Conservation (phyloP, 352 stramenopile species). For the Salisapilia sapeloensis region DNA sequence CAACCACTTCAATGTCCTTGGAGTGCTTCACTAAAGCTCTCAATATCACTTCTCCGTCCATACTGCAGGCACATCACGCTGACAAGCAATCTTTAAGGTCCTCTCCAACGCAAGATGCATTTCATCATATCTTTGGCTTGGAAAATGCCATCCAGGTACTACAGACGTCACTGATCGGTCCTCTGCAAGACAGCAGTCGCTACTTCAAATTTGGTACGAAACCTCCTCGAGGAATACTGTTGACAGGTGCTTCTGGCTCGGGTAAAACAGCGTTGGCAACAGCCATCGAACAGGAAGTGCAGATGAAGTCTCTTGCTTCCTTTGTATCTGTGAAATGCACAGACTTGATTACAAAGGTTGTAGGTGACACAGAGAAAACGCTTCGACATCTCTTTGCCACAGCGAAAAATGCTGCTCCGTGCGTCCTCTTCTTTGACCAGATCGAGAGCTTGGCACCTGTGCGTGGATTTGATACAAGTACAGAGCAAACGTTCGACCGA, state of each 20-base stretch:
- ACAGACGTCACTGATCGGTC: conserved; percentile 93
- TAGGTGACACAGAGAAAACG: conserved; percentile 80
- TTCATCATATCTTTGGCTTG: conserved; percentile 89
- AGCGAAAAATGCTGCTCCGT: conserved; percentile 71
- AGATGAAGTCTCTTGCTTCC: conserved; percentile 38
- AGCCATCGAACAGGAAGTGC: conserved; percentile 39
- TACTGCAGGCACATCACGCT: conserved; percentile 88
- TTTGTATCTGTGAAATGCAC: conserved; percentile 82
- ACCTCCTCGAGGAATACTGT: conserved; percentile 93
- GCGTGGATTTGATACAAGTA: conserved; percentile 82
- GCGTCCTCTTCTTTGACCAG: conserved; percentile 86
- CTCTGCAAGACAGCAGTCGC: conserved; percentile 88
- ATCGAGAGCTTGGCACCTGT: conserved; percentile 80
- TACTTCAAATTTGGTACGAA: conserved; percentile 96
- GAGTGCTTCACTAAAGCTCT: conserved; percentile 79
- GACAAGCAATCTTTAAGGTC: background rate
- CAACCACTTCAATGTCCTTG: background rate
- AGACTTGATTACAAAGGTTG: conserved; percentile 81
- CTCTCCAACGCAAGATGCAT: conserved; percentile 4
- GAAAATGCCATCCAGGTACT: conserved; percentile 94
- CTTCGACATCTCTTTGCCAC: conserved; percentile 78
- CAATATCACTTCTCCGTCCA: conserved; percentile 85
- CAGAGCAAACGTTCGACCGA: conserved; percentile 85
- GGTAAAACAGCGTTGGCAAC: conserved; percentile 94
- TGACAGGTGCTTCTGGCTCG: conserved; percentile 96